Base-by-base conservation (phyloP, 371 early-diverging fungal species). In the Syncephalastrum sp. region DNA sequence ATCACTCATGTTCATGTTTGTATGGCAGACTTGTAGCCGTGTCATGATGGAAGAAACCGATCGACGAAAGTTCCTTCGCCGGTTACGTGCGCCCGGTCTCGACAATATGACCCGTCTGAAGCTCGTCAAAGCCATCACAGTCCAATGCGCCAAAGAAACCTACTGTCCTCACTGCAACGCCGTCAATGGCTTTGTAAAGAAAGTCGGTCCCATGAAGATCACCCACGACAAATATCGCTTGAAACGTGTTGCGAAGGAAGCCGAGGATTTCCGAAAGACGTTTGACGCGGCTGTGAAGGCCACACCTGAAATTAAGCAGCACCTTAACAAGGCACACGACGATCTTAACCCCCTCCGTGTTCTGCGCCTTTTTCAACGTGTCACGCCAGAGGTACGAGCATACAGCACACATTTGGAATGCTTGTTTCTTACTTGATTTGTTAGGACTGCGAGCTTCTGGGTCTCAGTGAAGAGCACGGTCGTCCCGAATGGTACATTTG, bases 341-440 rank as follows among this genome's bases (percentile, higher is more conserved):
- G 99, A 99, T 70, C 71, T 99, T 67, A 96, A 95, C 64, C 99
- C 99, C 13, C 69, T 95, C 49, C 82, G 83, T 45, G 97, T 94
- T 5, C 72, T 90, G 56, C 79, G 91, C 55, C 70, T 99, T 42
- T 96, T 99, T 67, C 84, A 91, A 63, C 82, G 82, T 13, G 93
- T 99, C 46, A 70, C 87, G 3, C 85, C 89, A 46, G 95, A 98
- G 74, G 84, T 82, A 69, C 25, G 66, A 66, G 27, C 42, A 12
- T 10, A 23, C 23, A 15, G 47, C 27, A 27, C 49, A 50, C 17
- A 53, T 4, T 24, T 45, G 5, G 29, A 16, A 19, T 19, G 38
- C 38, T 33, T 33, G 38, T 42, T 25, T 57, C 27, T 38, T 27
- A 51, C 6, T 10, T 42, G 5, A 2, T 44, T 16, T 41, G 3